phyloP scores from a whole-genome alignment of 208 protist species.

The Porcisia deanei region DNA sequence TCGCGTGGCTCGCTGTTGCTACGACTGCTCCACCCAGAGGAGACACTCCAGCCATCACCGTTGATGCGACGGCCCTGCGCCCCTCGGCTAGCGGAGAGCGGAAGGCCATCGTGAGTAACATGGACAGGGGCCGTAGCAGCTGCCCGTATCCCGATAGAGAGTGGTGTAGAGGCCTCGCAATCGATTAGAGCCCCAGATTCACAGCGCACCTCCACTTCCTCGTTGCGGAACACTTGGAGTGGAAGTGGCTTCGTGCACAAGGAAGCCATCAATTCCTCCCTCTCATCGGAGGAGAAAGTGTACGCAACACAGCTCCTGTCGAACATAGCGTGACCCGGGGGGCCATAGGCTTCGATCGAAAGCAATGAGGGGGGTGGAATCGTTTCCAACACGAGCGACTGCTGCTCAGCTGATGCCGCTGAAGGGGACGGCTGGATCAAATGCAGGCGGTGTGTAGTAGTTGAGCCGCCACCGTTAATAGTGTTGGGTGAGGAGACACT shows the following conservation, averaged over 20 bases:
- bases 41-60: constrained; percentile 26
- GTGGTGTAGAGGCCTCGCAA: not conserved
- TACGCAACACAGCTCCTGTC: constrained; percentile 15
- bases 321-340: constrained; percentile 23
- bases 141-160: not conserved
- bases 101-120: not conserved
- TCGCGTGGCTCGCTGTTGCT: not conserved
- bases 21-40: constrained; percentile 33
- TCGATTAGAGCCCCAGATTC: not conserved
- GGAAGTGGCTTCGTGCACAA: constrained; percentile 8
- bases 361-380: constrained; percentile 12
- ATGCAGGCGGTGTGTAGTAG: constrained; percentile 15
- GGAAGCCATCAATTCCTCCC: constrained; percentile 7
- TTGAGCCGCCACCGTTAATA: not conserved
- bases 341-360: constrained; percentile 15
- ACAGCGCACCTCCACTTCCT: constrained; percentile 17
- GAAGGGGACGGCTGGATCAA: not conserved
- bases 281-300: constrained; percentile 20
- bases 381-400: constrained; percentile 8
- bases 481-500: not conserved
- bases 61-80: not conserved
- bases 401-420: not conserved
- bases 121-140: not conserved
- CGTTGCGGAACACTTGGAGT: constrained; percentile 21
- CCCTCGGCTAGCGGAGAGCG: not conserved